Evolutionary conservation across 2,329 filamentous ascomycete species (phyloP), one percentile per base, ranked within the genome.

Genomic region (Cercospora zeae-maydis): DNA sequence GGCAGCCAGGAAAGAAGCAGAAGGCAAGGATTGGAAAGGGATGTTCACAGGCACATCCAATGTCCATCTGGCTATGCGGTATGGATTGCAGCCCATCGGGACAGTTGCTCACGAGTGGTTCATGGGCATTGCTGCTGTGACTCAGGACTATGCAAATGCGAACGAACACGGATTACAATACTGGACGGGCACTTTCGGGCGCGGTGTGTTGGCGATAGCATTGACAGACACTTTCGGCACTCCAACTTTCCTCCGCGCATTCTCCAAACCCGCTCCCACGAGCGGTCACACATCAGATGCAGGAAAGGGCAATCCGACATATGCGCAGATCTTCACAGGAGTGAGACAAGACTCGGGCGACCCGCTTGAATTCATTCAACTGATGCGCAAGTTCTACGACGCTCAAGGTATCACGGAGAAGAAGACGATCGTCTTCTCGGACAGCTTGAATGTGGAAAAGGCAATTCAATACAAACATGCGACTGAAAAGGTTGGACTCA

Each of bases 51-150:
- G 95, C 10, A 96, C 93, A 0, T 98, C 93, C 76, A 99, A 99
- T 73, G 95, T 99, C 3, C 93, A 98, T 75, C 86, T 99, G 68
- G 95, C 95, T 10, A 96, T 96, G 92, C 89, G 92, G 72, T 93
- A 96, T 77, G 87, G 86, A 49, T 86, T 97, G 51, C 80, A 86
- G 3, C 92, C 95, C 0, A 85, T 98, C 11, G 95, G 95, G 4
- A 99, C 95, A 0, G 88, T 91, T 1, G 95, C 95, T 0, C 95
- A 99, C 74, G 95, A 99, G 78, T 99, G 95, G 95, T 98, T 97
- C 81, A 99, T 99, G 95, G 93, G 92, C 45, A 93, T 96, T 66
- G 95, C 95, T 0, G 93, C 95, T 39, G 92, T 97, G 70, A 91
- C 89, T 4, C 84, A 91, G 66, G 86, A 97, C 77, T 99, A 99